Evolutionary conservation across 148 eudicot species (phyloP).

Genomic region (Rhododendron vialii): DNA sequence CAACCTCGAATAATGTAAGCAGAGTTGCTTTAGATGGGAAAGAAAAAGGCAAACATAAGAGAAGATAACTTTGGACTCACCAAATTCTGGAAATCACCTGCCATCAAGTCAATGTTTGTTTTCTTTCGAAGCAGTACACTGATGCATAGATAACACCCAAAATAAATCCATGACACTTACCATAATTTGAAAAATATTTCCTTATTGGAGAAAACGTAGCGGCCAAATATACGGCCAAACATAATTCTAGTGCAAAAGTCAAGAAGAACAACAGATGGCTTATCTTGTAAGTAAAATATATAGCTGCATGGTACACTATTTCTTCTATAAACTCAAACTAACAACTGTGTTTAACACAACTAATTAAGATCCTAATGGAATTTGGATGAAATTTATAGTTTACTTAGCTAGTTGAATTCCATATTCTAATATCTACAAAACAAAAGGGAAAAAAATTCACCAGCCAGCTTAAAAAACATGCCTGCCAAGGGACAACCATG

Average conservation of each 20-base stretch:
- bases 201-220: not conserved
- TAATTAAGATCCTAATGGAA: not conserved
- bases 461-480: not conserved
- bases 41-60: not conserved
- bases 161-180: not conserved
- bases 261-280: not conserved
- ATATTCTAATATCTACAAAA: not conserved
- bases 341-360: not conserved
- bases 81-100: constrained; percentile 63
- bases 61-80: constrained; percentile 34
- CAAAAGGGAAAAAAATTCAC: not conserved
- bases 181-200: not conserved
- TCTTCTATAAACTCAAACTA: not conserved
- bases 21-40: not conserved
- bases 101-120: constrained; percentile 73
- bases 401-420: not conserved
- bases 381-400: not conserved
- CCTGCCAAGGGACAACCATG: not conserved
- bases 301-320: not conserved
- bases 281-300: not conserved
- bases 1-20: not conserved
- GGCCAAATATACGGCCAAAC: not conserved
- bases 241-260: not conserved
- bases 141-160: constrained; percentile 19
- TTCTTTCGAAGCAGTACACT: constrained; percentile 87